Base-by-base conservation (phyloP, 1,284 basidiomycete genomes). In the Earliella scabrosa region DNA sequence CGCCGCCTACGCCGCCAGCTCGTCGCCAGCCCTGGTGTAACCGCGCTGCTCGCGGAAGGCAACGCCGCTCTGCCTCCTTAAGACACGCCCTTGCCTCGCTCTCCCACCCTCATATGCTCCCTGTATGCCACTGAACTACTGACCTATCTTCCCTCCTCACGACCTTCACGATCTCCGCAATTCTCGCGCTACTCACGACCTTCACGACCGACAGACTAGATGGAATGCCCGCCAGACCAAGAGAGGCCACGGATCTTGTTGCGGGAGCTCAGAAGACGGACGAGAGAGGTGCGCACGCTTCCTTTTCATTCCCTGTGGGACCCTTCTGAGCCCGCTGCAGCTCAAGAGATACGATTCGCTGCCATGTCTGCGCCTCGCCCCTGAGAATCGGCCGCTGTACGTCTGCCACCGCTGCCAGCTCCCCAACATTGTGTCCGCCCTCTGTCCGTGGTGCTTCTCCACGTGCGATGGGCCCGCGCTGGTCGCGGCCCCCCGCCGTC, bases 391-490 rank as follows among this genome's bases (percentile, higher is more conserved):
- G 48, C 77, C 78, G 0, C 65, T 81, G 35, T 86, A 81, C 64
- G 75, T 74, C 18, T 86, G 83, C 68, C 68, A 60, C 16, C 71
- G 63, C 35, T 86, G 83, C 63, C 77, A 78, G 7, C 84, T 82
- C 58, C 66, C 75, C 26, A 86, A 86, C 58, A 69, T 74, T 29
- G 73, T 78, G 59, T 74, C 82, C 52, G 75, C 77, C 21, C 69
- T 84, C 53, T 86, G 84, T 68, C 71, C 84, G 9, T 86, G 82
- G 81, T 86, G 84, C 66, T 67, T 74, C 58, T 77, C 80, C 75
- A 71, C 74, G 16, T 82, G 75, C 44, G 74, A 72, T 45, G 74
- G 75, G 6, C 69, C 71, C 60, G 69, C 68, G 45, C 70, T 69
- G 43, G 77, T 76, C 63, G 73, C 68, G 66, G 63, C 67, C 67